These are phyloP conservation scores for Strobilomyces dryophilus DNA, from an alignment of 768 basidiomycete genomes.

Conservation along the genomic window DNA sequence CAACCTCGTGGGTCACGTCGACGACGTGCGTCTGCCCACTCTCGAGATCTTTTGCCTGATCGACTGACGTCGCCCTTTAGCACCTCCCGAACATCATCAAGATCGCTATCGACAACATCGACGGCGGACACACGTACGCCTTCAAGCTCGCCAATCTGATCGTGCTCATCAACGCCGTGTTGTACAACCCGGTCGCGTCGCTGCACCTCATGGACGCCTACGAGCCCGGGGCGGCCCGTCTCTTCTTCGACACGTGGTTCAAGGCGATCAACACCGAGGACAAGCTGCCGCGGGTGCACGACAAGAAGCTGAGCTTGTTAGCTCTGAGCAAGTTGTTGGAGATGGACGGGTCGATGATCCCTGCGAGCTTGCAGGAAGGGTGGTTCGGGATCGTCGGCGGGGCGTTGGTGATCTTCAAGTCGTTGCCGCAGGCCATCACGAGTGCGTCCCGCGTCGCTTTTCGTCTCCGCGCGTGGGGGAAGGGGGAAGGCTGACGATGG, in stretches of 20 bases:
- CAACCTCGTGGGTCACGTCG: constrained; percentile 71
- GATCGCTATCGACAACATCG: constrained; percentile 55
- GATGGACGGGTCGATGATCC: constrained; percentile 53
- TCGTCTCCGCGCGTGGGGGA: too few species aligned
- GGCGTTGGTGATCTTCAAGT: constrained; percentile 70
- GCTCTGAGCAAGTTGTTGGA: constrained; percentile 77
- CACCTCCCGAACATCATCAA: constrained; percentile 60
- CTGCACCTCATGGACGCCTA: constrained; percentile 69
- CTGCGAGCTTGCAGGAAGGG: constrained; percentile 56
- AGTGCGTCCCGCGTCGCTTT: constrained; percentile 38
- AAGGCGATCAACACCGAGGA: constrained; percentile 54
- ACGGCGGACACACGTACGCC: constrained; percentile 56
- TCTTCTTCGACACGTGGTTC: constrained; percentile 89
- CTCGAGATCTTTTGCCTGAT: too few species aligned
- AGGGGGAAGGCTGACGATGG: not conserved
- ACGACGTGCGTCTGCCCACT: constrained; percentile 74
- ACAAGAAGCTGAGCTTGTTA: constrained; percentile 80
- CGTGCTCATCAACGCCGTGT: constrained; percentile 75
- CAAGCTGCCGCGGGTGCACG: constrained; percentile 79
- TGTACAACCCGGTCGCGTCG: constrained; percentile 79
- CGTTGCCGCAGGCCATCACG: constrained; percentile 70
- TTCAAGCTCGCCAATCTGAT: constrained; percentile 78
- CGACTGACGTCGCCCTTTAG: constrained; percentile 33
- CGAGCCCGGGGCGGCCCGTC: constrained; percentile 55
- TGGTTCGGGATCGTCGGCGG: constrained; percentile 76